Conservation (phyloP, 495 filamentous ascomycete genomes). For the Neurospora terricola region DNA sequence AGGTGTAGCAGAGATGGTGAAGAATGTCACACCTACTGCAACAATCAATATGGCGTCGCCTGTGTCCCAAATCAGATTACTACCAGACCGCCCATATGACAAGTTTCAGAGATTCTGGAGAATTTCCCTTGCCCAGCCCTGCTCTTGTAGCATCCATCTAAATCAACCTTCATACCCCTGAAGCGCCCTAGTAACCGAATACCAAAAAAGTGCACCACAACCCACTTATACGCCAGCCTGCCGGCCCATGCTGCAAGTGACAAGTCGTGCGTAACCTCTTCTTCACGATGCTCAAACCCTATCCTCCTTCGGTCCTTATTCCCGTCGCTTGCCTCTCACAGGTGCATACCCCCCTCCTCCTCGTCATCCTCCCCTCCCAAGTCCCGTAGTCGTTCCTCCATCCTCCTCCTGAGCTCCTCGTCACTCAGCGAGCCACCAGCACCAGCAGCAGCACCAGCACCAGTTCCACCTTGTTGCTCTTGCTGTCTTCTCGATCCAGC, state of each 20-base stretch:
- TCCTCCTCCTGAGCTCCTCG: conserved; percentile 34
- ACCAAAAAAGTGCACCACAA: not conserved
- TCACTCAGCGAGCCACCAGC: conserved; percentile 32
- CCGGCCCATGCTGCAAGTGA: not conserved
- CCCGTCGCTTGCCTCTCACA: conserved; percentile 32
- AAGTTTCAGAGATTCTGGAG: not conserved
- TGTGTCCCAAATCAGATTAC: too few relatives aligned
- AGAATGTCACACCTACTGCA: too few relatives aligned
- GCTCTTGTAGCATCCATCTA: not conserved
- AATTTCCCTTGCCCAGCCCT: not conserved
- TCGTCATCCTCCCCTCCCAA: conserved; percentile 32
- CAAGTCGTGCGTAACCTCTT: not conserved
- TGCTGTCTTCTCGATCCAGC: conserved; percentile 2
- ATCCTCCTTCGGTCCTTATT: not conserved
- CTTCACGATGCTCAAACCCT: not conserved
- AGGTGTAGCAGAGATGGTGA: not conserved
- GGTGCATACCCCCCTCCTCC: conserved; percentile 53
- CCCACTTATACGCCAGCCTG: not conserved
- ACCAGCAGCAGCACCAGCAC: not conserved
- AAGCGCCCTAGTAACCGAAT: not conserved
- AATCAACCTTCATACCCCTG: not conserved
- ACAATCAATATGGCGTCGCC: too few relatives aligned
- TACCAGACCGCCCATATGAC: not conserved
- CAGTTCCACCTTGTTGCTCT: not conserved
- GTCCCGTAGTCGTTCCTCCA: conserved; percentile 35